Conservation (phyloP, 257 asterid species). For the Ajuga chamaepitys region DNA sequence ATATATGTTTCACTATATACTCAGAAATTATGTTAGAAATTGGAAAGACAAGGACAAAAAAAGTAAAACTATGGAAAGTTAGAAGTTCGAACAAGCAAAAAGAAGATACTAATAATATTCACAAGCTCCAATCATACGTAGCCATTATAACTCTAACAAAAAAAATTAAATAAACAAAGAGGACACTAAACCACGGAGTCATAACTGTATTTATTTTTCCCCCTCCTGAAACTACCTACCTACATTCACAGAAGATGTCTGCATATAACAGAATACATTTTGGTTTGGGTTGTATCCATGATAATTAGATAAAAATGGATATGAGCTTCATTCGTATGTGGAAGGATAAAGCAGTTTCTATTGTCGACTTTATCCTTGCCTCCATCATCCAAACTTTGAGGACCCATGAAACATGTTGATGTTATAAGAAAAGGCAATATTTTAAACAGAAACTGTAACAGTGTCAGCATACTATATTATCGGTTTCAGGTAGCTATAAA, state of each 20-base stretch:
- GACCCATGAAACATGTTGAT: not conserved
- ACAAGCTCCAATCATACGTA: not conserved
- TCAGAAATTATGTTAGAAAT: too few species aligned
- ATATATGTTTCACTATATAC: too few species aligned
- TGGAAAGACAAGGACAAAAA: too few species aligned
- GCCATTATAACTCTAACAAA: not conserved
- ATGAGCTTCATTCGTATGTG: not conserved
- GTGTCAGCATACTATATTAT: not conserved
- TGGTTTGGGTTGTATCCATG: not conserved
- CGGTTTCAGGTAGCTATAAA: not conserved
- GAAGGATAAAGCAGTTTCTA: not conserved
- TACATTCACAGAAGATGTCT: too few species aligned
- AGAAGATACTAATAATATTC: not conserved
- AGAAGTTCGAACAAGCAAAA: not conserved
- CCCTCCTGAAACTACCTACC: not conserved
- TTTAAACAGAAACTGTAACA: not conserved
- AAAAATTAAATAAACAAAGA: not conserved
- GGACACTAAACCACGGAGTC: not conserved
- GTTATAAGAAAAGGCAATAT: not conserved
- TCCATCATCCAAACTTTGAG: not conserved
- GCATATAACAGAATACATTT: not conserved
- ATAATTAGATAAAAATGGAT: not conserved
- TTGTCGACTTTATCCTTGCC: too few species aligned
- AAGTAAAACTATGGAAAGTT: not conserved
- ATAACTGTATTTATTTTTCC: not conserved